phyloP scores from a whole-genome alignment of 257 asterid species.

The Apocynum venetum region DNA sequence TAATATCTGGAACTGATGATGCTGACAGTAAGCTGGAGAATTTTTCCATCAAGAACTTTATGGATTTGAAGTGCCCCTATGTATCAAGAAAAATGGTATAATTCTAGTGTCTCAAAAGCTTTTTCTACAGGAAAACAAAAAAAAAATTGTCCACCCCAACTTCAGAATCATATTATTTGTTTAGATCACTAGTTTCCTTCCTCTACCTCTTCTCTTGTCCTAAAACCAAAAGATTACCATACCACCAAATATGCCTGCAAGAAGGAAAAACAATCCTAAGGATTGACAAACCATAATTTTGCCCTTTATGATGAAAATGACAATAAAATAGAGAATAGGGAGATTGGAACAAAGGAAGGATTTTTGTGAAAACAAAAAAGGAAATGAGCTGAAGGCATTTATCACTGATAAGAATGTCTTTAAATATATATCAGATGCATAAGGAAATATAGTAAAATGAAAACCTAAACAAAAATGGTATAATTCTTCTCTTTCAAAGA shows the following conservation, averaged over 20 bases:
- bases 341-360: neutral
- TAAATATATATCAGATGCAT: neutral
- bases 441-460: neutral
- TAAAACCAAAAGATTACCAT: neutral
- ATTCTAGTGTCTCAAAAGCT: neutral
- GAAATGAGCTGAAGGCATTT: neutral
- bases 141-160: neutral
- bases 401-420: too few relatives aligned
- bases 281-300: neutral
- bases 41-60: neutral
- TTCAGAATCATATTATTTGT: neutral
- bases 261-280: neutral
- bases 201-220: neutral
- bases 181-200: neutral
- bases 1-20: constrained; percentile 7
- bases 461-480: neutral
- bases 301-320: neutral
- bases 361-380: neutral
- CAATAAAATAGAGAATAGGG: neutral
- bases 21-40: neutral
- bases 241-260: neutral
- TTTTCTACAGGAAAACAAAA: neutral
- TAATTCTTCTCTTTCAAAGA: neutral
- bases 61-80: neutral
- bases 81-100: neutral